A percentile compares a stretch with the other conserved stretches of the same genome.
phyloP scores from a whole-genome alignment of 2,329 filamentous ascomycete genomes.

The Fusarium veterinarium region DNA sequence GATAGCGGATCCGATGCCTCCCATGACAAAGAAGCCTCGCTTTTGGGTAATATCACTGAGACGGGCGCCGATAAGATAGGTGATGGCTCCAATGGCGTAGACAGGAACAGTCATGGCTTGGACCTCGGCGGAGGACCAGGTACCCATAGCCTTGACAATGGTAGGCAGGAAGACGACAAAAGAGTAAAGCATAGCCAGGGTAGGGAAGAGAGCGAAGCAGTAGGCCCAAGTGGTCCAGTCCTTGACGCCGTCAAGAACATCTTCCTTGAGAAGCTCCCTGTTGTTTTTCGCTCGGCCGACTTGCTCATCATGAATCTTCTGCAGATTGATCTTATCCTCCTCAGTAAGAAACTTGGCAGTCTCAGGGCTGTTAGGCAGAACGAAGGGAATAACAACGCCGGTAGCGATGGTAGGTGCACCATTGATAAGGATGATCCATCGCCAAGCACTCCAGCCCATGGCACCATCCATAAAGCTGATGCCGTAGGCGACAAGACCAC shows the following conservation, averaged over 20 bases:
- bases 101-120: slow-evolving; percentile 77
- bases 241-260: slow-evolving; percentile 35
- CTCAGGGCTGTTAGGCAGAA: slow-evolving; percentile 69
- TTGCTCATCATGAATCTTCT: slow-evolving; percentile 60
- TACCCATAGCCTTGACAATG: slow-evolving; percentile 72
- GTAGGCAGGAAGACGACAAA: slow-evolving; percentile 75
- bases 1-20: slow-evolving; percentile 62
- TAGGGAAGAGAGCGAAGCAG: slow-evolving; percentile 68
- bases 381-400: slow-evolving; percentile 64
- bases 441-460: slow-evolving; percentile 68
- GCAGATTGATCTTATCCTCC: slow-evolving; percentile 60
- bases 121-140: slow-evolving; percentile 65
- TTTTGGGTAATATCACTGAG: slow-evolving; percentile 67
- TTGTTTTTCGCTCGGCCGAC: slow-evolving; percentile 46
- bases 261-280: slow-evolving; percentile 41
- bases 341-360: slow-evolving; percentile 55
- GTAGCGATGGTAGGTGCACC: slow-evolving; percentile 60
- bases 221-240: slow-evolving; percentile 75
- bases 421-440: slow-evolving; percentile 72
- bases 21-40: slow-evolving; percentile 66
- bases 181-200: slow-evolving; percentile 74
- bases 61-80: slow-evolving; percentile 67
- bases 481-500: slow-evolving; percentile 72
- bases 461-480: slow-evolving; percentile 73
- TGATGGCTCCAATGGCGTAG: slow-evolving; percentile 71